Evolutionary conservation across 805 yeast species (phyloP).

Genomic region (Metschnikowia matae): DNA sequence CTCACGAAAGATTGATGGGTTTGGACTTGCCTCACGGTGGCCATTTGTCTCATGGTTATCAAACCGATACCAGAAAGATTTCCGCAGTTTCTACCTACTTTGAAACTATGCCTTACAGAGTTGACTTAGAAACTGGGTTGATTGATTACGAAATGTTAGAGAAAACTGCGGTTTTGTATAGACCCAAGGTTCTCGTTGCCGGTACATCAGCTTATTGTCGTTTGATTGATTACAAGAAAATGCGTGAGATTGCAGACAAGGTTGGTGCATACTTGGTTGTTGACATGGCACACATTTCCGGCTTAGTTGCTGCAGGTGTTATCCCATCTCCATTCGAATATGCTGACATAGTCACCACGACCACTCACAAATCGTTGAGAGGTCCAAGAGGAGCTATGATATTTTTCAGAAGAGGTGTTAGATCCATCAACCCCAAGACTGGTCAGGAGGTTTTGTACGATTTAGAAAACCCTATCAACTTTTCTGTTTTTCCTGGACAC

Average conservation of each 20-base stretch:
- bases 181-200: slow-evolving; percentile 95
- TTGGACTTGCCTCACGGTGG: slow-evolving; percentile 98
- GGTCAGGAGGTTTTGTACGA: slow-evolving; percentile 91
- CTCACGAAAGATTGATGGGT: slow-evolving; percentile 97
- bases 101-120: slow-evolving; percentile 98
- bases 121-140: slow-evolving; percentile 84
- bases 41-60: slow-evolving; percentile 97
- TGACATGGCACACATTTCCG: slow-evolving; percentile 99
- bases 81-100: slow-evolving; percentile 95
- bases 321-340: slow-evolving; percentile 95
- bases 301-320: slow-evolving; percentile 92
- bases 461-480: slow-evolving; percentile 91
- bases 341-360: slow-evolving; percentile 96
- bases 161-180: slow-evolving; percentile 82
- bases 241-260: slow-evolving; percentile 94
- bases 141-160: slow-evolving; percentile 96
- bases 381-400: slow-evolving; percentile 99
- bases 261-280: slow-evolving; percentile 95
- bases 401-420: slow-evolving; percentile 94
- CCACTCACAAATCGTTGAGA: slow-evolving; percentile 97
- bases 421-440: slow-evolving; percentile 75
- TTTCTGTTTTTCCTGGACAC: slow-evolving; percentile 99
- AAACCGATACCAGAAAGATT: slow-evolving; percentile 88
- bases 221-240: slow-evolving; percentile 91
- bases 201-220: slow-evolving; percentile 99